Conservation (phyloP, 2,329 filamentous ascomycete genomes). For the Domatiomyces globalis region DNA sequence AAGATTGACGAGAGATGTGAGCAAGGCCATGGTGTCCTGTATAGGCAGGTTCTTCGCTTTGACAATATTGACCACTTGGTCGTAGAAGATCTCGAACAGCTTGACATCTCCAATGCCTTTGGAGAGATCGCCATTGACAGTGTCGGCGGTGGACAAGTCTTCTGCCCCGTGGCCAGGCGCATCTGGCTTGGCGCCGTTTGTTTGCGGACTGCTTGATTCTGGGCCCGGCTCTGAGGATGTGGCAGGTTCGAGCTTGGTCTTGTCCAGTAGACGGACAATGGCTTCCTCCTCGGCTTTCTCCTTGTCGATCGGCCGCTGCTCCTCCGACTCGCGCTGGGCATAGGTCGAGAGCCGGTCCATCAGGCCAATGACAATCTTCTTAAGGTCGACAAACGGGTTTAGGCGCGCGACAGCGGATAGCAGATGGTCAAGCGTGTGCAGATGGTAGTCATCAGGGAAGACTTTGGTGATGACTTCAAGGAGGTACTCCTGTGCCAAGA, state of each 20-base stretch:
- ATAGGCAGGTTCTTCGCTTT: constrained; percentile 82
- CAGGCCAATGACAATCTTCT: constrained; percentile 90
- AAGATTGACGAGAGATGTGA: constrained; percentile 87
- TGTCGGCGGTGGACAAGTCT: constrained; percentile 13
- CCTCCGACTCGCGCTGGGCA: constrained; percentile 71
- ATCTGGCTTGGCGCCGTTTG: constrained; percentile 18
- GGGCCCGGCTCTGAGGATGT: constrained; percentile 20
- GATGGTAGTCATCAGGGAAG: constrained; percentile 95
- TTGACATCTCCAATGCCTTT: constrained; percentile 51
- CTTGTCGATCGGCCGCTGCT: constrained; percentile 54
- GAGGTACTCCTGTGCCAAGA: constrained; percentile 91
- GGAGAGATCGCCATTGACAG: constrained; percentile 23
- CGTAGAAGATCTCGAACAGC: constrained; percentile 94
- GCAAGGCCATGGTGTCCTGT: constrained; percentile 81
- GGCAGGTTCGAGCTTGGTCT: constrained; percentile 47
- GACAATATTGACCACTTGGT: constrained; percentile 85
- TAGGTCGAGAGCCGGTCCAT: constrained; percentile 95
- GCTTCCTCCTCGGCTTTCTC: constrained; percentile 75
- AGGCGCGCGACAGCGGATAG: constrained; percentile 82
- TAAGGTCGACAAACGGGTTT: constrained; percentile 94
- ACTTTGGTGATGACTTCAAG: constrained; percentile 97
- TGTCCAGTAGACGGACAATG: constrained; percentile 61
- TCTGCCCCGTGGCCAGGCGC: constrained; percentile 3
- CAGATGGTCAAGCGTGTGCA: constrained; percentile 91
- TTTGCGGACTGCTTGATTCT: constrained; percentile 11